Conservation (phyloP, 2,329 filamentous ascomycete genomes). For the Fusarium mangiferae region DNA sequence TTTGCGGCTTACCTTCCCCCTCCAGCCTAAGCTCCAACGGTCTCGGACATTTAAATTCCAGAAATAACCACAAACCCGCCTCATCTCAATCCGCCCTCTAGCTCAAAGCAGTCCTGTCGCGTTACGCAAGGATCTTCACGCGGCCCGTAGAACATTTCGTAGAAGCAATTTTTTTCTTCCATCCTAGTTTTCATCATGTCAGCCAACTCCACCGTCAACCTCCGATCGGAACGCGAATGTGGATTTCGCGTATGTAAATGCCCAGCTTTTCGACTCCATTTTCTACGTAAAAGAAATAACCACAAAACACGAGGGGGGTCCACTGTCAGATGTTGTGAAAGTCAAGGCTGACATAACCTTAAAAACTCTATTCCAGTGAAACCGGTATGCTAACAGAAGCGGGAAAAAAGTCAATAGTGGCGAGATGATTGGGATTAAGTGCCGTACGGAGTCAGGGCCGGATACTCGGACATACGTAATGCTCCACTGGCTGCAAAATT, state of each 20-base stretch:
- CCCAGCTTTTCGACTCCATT: constrained; percentile 35
- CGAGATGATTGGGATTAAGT: accelerated
- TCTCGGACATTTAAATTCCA: not conserved
- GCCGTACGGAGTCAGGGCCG: not conserved
- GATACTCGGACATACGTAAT: not conserved
- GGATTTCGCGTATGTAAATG: constrained; percentile 25
- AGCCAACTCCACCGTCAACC: constrained; percentile 15
- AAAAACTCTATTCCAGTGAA: not conserved
- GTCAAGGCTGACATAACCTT: not conserved
- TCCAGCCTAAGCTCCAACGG: not conserved
- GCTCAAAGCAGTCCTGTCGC: not conserved
- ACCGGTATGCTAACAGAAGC: not conserved
- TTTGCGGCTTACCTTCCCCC: not conserved
- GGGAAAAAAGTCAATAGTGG: not conserved
- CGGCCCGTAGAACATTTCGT: constrained; percentile 6
- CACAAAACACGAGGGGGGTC: constrained; percentile 16
- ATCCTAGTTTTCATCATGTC: constrained; percentile 28
- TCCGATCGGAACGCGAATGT: constrained; percentile 19
- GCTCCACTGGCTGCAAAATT: not conserved
- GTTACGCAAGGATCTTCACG: constrained; percentile 4
- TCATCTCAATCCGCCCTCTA: not conserved
- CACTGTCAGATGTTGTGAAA: constrained; percentile 1
- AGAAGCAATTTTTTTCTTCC: constrained; percentile 10
- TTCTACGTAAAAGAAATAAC: constrained; percentile 40
- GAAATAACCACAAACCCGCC: not conserved